Evolutionary conservation across 2,329 filamentous ascomycete genomes (phyloP), one percentile per base, ranked within the genome.

Genomic region (Coniochaeta hoffmannii): DNA sequence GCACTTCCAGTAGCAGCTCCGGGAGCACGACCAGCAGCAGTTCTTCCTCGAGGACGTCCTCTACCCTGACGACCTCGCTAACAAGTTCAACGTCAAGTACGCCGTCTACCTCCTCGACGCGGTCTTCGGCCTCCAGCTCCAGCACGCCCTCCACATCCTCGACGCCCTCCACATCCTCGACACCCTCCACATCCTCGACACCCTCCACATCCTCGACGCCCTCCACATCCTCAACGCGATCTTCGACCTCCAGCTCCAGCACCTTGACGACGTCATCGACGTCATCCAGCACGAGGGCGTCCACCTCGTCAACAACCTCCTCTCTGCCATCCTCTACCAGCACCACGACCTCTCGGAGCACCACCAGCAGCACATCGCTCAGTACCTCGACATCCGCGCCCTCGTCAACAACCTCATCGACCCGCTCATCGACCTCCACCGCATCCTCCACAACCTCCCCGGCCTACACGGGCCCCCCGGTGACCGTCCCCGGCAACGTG

Each of bases 381-480:
- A 28, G 14, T 8, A 50, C 12, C 11, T 9, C 9, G 14, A 28
- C 52, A 12, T 49, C 53, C 17, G 38, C 38, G 4, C 19, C 38
- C 10, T 28, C 52, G 6, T 28, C 34, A 3, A 41, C 28, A 15
- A 12, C 31, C 9, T 49, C 36, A 12, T 54, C 53, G 17, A 41
- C 35, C 11, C 19, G 28, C 5, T 22, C 52, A 19, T 19, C 35
- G 14, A 41, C 9, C 36, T 44, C 52, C 8, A 31, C 35, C 8
- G 26, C 52, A 5, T 41, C 52, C 4, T 54, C 52, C 2, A 22
- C 53, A 10, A 15, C 36, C 28, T 5, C 53, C 3, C 10, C 17
- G n/a, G 53, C 32, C 22, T 54, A 54, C 36, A 54, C 53, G 1
- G 53, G 53, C 1, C 53, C 53, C 22, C 53, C 53, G 10, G 53